Evolutionary conservation across 768 basidiomycete genomes (phyloP), one percentile per base, ranked within the genome.

Genomic region (Rhizopogon vinicolor): DNA sequence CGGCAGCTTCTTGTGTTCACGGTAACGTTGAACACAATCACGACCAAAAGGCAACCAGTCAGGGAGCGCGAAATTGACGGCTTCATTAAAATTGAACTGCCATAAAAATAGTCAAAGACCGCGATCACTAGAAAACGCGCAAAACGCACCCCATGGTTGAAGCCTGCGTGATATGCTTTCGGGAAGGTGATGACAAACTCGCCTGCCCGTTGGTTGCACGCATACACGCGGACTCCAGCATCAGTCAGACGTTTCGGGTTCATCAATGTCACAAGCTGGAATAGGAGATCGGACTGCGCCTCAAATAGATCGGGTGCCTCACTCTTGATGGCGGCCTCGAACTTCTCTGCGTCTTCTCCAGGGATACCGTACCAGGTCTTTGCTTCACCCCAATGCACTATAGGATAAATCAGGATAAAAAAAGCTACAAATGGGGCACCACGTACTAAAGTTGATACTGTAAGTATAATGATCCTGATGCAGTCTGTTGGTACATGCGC

Each of bases 281-380:
- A 99, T 31, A 99, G 84, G 54, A 99, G 80, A 72, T 96, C 91
- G 0, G 97, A 96, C 70, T 98, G 96, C 50, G 94, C 91, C 68
- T 98, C 93, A 66, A 99, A 99, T 19, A 99, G 82, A 69, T 99
- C 97, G 13, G 97, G 97, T 22, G 97, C 97, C 71, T 98, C 95
- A 53, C 81, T 80, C 72, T 87, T 88, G 70, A 99, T 97, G 25
- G 96, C 96, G 29, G 89, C 86, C 72, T 99, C 97, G 65, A 99
- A 98, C 69, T 92, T 92, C 61, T 91, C 92, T 28, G 95, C 94
- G 63, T 97, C 91, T 49, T 85, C 83, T n/a, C 91, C 96, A 7
- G 97, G 96, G 42, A 98, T 89, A 49, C 95, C 95, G 71, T 99
- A 99, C 97, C 97, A 99, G 0, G 96, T 99, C 78, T 99, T 99